Base-by-base conservation (phyloP, 2,329 filamentous ascomycete genomes). In the Elsinoe australis region DNA sequence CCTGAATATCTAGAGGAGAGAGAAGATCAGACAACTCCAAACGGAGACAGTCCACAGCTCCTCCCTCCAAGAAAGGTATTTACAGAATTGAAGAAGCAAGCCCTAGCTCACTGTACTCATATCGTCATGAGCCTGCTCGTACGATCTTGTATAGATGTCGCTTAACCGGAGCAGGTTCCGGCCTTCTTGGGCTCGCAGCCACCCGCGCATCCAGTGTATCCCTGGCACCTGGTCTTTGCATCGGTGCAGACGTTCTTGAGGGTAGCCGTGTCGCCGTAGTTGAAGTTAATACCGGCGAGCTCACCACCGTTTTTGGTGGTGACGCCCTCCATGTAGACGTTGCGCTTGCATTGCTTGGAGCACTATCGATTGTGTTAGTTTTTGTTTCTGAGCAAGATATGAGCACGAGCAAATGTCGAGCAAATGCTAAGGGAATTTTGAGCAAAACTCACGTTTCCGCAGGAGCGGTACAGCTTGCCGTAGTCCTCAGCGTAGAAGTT, bases 391-490 rank as follows among this genome's bases (percentile, higher is more conserved):
- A n/a, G n/a, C n/a, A n/a, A n/a, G n/a, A n/a, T n/a, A n/a, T n/a
- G n/a, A n/a, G n/a, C n/a, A n/a, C n/a, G 14, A 41, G 36, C 36
- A 41, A 41, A n/a, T 41, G 22, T 28, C n/a, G 19, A 28, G 36
- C 22, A 28, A 26, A 41, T 17, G 19, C 17, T 12, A 12, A 22
- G 18, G 21, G 8, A 14, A 36, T 14, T 9, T 14, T 41, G 36
- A 41, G 32, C 32, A 35, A 17, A 8, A 31, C 39, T 44, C 31
- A 44, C 39, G 63, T 75, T 75, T 39, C 72, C 72, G 56, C 72
- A 76, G 50, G 65, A 70, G 42, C 72, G 68, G 49, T 69, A 70
- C n/a, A 76, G 59, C 54, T 75, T 76, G 38, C 72, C 73, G 33
- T 68, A 69, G 52, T 64, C 60, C 49, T 64, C 63, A 47, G 66